Evolutionary conservation across 2,329 filamentous ascomycete species (phyloP), one percentile per base, ranked within the genome.

Genomic region (Elsinoe ampelina): DNA sequence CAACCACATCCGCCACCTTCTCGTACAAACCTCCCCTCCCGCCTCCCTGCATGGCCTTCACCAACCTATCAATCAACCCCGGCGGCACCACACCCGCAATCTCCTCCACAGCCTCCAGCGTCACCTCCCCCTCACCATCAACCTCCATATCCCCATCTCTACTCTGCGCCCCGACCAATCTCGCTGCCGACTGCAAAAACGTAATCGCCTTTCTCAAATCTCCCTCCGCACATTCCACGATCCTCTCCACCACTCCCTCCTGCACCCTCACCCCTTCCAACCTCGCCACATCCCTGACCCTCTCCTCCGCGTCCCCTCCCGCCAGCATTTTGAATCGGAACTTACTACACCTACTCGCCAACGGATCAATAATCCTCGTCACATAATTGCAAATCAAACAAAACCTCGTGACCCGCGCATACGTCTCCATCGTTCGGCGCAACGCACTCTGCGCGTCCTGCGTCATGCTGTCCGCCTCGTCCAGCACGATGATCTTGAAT

Each of bases 381-480:
- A 98, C 93, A 66, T 98, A 98, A 73, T 99, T 99, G 75, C 95
- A 98, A 58, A 97, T 92, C 41, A 99, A 78, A 68, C 93, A 97
- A 72, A 99, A 98, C 12, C 93, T 81, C 1, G 93, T 99, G 72
- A 97, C 96, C 67, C 90, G 91, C 71, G 83, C 88, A 72, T 97
- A 97, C 45, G 90, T 95, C 75, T 99, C 93, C 93, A 99, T 99
- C 1, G 93, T 98, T 56, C 95, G 81, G 62, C 93, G 81, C 58
- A 98, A 77, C 4, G 95, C 93, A 59, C 84, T 88, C 75, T 98
- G 93, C 11, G 93, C 93, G 73, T 98, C 95, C 71, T 97, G 92
- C 38, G 93, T 98, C 92, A 99, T 97, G 63, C 87, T 93, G 71
- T 99, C 93, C 63, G 93, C 93, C 75, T 98, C 93, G 72, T 98